phyloP scores from a whole-genome alignment of 1,284 basidiomycete genomes.

The Moniliophthora roreri region DNA sequence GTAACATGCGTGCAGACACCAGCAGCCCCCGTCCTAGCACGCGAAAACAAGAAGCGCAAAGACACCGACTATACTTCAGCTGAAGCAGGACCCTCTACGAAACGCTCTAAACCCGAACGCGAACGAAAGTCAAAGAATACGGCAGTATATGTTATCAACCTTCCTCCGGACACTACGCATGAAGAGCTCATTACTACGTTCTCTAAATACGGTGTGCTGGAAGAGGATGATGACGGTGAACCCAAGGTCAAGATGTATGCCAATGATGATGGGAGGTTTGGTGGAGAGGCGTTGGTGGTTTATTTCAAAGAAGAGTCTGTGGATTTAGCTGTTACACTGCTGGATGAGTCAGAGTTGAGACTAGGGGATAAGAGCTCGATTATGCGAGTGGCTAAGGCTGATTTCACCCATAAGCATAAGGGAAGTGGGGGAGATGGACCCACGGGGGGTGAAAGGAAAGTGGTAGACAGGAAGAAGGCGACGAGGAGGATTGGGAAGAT shows the following conservation, averaged over 20 bases:
- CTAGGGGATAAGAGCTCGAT: slow-evolving; percentile 73
- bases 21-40: slow-evolving; percentile 78
- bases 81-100: slow-evolving; percentile 53
- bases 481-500: slow-evolving; percentile 83
- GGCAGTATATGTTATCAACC: slow-evolving; percentile 86
- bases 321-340: slow-evolving; percentile 76
- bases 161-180: slow-evolving; percentile 76
- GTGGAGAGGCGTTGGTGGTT: slow-evolving; percentile 93
- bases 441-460: slow-evolving; percentile 54
- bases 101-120: slow-evolving; percentile 59
- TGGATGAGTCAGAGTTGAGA: slow-evolving; percentile 92
- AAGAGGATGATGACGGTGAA: slow-evolving; percentile 87
- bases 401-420: slow-evolving; percentile 72
- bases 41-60: slow-evolving; percentile 83
- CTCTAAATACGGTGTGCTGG: slow-evolving; percentile 87
- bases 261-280: slow-evolving; percentile 87
- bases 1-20: slow-evolving; percentile 57
- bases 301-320: slow-evolving; percentile 99
- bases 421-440: slow-evolving; percentile 27
- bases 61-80: slow-evolving; percentile 74
- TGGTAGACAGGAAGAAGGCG: slow-evolving; percentile 79
- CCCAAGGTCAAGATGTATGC: slow-evolving; percentile 95
- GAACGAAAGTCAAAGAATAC: slow-evolving; percentile 84
- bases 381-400: slow-evolving; percentile 85
- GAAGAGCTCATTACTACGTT: slow-evolving; percentile 84